phyloP scores from a whole-genome alignment of 352 stramenopile species.

The Globisporangium rhizosaccharum region DNA sequence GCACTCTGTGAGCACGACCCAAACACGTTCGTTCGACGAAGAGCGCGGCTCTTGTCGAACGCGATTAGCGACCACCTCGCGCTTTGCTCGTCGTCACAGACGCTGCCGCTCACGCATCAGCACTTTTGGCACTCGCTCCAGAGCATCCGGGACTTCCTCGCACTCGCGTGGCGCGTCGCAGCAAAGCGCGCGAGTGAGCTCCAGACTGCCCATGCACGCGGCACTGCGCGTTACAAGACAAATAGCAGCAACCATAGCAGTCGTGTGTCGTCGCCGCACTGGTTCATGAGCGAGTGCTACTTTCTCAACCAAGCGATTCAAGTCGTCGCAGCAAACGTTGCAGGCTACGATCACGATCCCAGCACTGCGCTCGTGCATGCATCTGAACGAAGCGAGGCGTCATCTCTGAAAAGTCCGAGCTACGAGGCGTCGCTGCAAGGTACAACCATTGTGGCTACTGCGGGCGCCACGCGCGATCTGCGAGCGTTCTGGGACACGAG shows the following conservation, averaged over 20 bases:
- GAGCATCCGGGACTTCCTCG: constrained; percentile 34
- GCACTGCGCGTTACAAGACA: background rate
- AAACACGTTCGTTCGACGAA: constrained; percentile 40
- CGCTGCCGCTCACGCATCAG: background rate
- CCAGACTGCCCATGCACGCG: background rate
- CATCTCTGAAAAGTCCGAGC: too few species aligned
- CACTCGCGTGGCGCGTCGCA: constrained; percentile 36
- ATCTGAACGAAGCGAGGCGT: too few species aligned
- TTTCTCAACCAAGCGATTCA: constrained; percentile 31
- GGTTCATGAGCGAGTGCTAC: constrained; percentile 41
- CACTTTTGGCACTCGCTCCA: constrained; percentile 19
- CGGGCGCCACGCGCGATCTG: background rate
- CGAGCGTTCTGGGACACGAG: background rate
- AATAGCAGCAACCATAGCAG: background rate
- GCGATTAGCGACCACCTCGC: constrained; percentile 19
- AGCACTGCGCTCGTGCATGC: too few species aligned
- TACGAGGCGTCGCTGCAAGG: too few species aligned
- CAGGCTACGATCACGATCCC: background rate
- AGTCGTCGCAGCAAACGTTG: constrained; percentile 1
- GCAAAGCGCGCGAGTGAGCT: constrained; percentile 19
- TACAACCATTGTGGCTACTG: too few species aligned
- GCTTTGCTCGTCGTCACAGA: background rate
- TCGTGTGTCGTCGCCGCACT: constrained; percentile 4
- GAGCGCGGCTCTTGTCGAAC: constrained; percentile 17
- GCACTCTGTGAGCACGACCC: constrained; percentile 47